A percentile compares a stretch with the other conserved stretches of the same genome.
phyloP scores from a whole-genome alignment of 768 basidiomycete genomes.

The Imleria badia region DNA sequence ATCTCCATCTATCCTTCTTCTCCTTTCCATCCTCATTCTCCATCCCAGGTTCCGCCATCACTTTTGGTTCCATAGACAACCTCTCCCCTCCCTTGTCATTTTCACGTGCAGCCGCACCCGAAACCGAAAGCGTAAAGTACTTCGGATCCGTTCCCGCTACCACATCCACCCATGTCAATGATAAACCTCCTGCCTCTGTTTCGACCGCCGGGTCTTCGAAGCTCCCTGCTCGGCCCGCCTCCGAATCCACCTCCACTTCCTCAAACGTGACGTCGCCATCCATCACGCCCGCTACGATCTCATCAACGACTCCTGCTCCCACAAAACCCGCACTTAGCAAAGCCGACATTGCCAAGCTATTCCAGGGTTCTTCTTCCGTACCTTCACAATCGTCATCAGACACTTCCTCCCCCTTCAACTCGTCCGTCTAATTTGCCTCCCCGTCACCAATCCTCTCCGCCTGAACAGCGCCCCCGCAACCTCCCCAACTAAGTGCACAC shows the following conservation, averaged over 20 bases:
- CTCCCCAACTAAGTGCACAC: conserved; percentile 44
- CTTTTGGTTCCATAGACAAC: conserved; percentile 91
- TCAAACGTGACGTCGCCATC: conserved; percentile 33
- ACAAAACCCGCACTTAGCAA: conserved; percentile 32
- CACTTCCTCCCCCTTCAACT: conserved; percentile 56
- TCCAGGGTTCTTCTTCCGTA: conserved; percentile 36
- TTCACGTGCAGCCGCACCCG: conserved; percentile 71
- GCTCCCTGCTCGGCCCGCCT: conserved; percentile 27
- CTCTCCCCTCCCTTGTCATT: conserved; percentile 73
- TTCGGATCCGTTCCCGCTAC: conserved; percentile 76
- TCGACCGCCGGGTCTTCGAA: conserved; percentile 40
- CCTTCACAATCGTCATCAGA: conserved; percentile 53
- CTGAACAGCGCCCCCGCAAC: conserved; percentile 36
- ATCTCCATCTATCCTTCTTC: conserved; percentile 21
- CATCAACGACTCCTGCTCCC: conserved; percentile 37
- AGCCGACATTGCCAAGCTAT: conserved; percentile 43
- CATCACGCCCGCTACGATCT: conserved; percentile 30
- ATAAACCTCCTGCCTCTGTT: conserved; percentile 53
- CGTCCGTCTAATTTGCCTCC: conserved; percentile 54
- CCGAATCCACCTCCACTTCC: conserved; percentile 22
- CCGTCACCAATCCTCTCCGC: conserved; percentile 39
- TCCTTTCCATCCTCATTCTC: conserved; percentile 5
- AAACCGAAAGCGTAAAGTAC: conserved; percentile 72
- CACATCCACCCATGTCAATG: conserved; percentile 54
- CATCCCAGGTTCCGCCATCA: conserved; percentile 60